Conservation (phyloP, 768 basidiomycete species). For the Mycena galopus region DNA sequence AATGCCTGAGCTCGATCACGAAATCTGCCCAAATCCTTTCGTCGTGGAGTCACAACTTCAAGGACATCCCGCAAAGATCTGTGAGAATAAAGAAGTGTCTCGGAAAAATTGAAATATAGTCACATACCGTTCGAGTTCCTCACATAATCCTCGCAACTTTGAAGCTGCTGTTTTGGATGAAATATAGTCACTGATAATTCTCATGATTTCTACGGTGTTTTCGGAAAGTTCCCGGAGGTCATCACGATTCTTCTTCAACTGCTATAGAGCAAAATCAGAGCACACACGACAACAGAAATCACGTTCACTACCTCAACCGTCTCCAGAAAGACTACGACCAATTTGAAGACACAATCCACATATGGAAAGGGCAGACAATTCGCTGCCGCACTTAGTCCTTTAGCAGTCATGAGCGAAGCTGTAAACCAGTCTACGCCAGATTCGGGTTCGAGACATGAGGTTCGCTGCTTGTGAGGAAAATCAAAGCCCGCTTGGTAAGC, state of each 20-base stretch:
- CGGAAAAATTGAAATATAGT: not conserved
- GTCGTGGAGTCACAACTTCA: not conserved
- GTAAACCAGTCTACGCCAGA: not conserved
- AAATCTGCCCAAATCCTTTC: not conserved
- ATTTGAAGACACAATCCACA: not conserved
- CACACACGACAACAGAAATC: not conserved
- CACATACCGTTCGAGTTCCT: not conserved
- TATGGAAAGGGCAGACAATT: not conserved
- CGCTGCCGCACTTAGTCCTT: not conserved
- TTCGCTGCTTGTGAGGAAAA: no score
- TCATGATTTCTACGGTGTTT: not conserved
- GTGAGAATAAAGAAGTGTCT: not conserved
- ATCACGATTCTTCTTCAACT: not conserved
- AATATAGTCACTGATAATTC: not conserved
- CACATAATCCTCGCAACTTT: not conserved
- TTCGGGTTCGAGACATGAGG: not conserved
- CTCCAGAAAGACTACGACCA: not conserved
- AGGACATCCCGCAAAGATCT: not conserved
- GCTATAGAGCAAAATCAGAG: not conserved
- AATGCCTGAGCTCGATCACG: not conserved
- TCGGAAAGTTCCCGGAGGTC: not conserved
- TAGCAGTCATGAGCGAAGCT: not conserved
- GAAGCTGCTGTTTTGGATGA: not conserved
- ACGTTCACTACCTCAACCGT: not conserved
- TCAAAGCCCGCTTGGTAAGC: no score